Evolutionary conservation across 345 rosid species (phyloP).

Genomic region (Trapa bicornis): DNA sequence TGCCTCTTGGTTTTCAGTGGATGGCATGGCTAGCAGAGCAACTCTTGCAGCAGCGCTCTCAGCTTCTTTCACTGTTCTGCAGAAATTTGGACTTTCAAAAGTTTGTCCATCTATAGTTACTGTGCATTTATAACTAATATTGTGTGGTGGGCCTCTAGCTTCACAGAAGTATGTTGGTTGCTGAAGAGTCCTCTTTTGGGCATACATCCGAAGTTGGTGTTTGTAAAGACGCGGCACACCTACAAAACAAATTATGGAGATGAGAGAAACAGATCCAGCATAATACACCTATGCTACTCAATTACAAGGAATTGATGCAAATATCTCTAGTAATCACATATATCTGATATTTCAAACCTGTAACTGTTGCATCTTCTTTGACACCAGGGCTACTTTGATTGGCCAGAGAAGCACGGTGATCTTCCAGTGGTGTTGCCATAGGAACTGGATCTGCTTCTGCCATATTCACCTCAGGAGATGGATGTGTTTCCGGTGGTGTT

Average conservation of each 20-base stretch:
- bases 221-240: slow-evolving; percentile 18
- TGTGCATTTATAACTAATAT: slow-evolving; percentile 21
- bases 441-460: not conserved
- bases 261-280: not conserved
- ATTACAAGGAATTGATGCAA: not conserved
- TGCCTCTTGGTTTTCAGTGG: slow-evolving; percentile 20
- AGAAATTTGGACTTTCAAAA: slow-evolving; percentile 14
- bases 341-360: slow-evolving; percentile 1
- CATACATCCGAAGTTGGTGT: slow-evolving; percentile 20
- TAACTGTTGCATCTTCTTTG: not conserved
- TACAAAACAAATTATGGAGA: not conserved
- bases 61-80: slow-evolving; percentile 22
- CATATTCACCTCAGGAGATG: too few species aligned
- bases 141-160: slow-evolving; percentile 26
- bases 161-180: slow-evolving; percentile 24
- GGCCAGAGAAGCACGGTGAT: not conserved
- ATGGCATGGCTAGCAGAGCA: slow-evolving; percentile 20
- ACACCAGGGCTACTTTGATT: not conserved
- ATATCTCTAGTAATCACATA: not conserved
- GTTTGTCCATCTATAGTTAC: slow-evolving; percentile 25
- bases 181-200: slow-evolving; percentile 22
- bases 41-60: slow-evolving; percentile 31
- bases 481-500: too few species aligned
- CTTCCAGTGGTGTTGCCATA: not conserved
- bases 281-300: not conserved